Conservation (phyloP, 352 stramenopile species). For the Pythium rhizo-oryzae region DNA sequence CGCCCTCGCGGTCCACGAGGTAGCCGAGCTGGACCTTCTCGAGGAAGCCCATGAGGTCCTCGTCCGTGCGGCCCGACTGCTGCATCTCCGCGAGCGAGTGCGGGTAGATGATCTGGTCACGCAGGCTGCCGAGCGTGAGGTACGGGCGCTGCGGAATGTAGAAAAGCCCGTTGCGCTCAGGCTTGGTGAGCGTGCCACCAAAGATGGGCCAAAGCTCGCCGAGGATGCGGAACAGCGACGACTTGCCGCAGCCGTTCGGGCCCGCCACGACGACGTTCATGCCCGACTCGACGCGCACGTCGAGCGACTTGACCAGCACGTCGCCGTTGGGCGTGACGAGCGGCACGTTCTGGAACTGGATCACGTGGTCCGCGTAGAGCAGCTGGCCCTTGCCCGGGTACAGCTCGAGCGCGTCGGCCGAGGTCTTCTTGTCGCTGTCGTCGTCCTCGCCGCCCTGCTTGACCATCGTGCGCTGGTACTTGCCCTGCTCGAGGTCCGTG, state of each 20-base stretch:
- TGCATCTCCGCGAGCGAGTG: slow-evolving; percentile 75
- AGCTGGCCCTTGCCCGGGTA: slow-evolving; percentile 67
- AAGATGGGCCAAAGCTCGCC: slow-evolving; percentile 89
- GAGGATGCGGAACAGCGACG: slow-evolving; percentile 87
- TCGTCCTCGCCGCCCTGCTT: slow-evolving; percentile 41
- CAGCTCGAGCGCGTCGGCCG: slow-evolving; percentile 52
- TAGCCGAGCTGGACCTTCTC: slow-evolving; percentile 85
- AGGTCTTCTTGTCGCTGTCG: slow-evolving; percentile 32
- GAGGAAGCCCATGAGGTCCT: slow-evolving; percentile 68
- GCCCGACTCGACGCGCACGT: slow-evolving; percentile 81
- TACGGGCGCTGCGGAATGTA: slow-evolving; percentile 92
- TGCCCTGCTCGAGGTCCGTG: slow-evolving; percentile 56
- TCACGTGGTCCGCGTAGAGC: slow-evolving; percentile 66
- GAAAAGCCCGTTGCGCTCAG: slow-evolving; percentile 82
- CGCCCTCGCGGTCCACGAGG: slow-evolving; percentile 71
- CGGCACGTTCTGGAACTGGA: slow-evolving; percentile 89
- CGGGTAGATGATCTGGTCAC: slow-evolving; percentile 91
- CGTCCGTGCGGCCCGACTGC: slow-evolving; percentile 49
- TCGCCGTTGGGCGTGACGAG: slow-evolving; percentile 90
- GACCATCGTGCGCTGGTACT: slow-evolving; percentile 83
- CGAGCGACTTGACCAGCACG: slow-evolving; percentile 82
- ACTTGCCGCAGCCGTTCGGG: slow-evolving; percentile 88
- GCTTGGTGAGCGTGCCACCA: slow-evolving; percentile 76
- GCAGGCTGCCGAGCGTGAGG: slow-evolving; percentile 81
- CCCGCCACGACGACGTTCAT: slow-evolving; percentile 90